These are phyloP conservation scores for Cytospora piceicola DNA, from an alignment of 2,329 filamentous ascomycete species.

Conservation along the genomic window DNA sequence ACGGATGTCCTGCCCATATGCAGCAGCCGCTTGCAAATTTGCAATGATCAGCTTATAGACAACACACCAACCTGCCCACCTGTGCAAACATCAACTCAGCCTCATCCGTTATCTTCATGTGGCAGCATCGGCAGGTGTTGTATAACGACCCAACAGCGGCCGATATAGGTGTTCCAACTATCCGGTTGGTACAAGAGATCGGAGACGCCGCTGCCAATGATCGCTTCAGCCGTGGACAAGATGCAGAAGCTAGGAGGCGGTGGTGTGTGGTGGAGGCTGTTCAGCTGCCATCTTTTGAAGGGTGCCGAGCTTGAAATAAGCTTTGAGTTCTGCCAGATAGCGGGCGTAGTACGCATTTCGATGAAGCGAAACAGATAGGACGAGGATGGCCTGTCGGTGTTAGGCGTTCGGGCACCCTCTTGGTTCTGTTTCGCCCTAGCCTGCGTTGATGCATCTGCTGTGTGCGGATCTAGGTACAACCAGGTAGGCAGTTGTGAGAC, in stretches of 20 bases:
- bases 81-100: slow-evolving; percentile 14
- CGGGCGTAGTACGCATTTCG: neutral
- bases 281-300: neutral
- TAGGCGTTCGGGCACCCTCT: neutral
- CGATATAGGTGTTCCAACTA: neutral
- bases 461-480: neutral
- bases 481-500: neutral
- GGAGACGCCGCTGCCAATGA: neutral
- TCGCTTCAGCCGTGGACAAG: neutral
- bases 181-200: neutral
- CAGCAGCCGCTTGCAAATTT: neutral
- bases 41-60: neutral
- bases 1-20: neutral
- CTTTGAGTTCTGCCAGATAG: neutral
- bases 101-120: neutral
- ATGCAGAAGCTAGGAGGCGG: neutral
- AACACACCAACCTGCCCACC: neutral
- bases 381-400: neutral
- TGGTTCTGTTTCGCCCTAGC: neutral
- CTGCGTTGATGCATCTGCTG: too few species aligned
- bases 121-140: neutral
- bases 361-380: neutral
- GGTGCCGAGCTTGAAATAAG: neutral
- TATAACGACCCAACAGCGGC: neutral
- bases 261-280: neutral